Base-by-base conservation (phyloP, 73 alveolate genomes). In the Blepharisma japonicum region DNA sequence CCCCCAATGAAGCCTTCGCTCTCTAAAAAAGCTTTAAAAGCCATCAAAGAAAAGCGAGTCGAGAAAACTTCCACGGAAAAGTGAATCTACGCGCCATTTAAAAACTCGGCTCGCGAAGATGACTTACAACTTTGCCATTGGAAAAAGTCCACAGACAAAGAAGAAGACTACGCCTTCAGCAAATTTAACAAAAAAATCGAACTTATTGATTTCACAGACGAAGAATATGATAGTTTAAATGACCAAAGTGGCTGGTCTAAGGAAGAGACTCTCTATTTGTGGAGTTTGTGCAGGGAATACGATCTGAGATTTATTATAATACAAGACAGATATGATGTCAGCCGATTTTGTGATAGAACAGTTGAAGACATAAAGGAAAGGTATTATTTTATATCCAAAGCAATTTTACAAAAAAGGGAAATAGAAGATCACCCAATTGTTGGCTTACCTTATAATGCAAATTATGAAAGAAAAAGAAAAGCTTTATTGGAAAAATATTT, bases 351-450 rank as follows among this genome's bases (percentile, higher is more conserved):
- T 6, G 89, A 83, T 39, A 80, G 98, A 53, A 86, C 97, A 11
- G 93, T 91, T 0, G 98, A 94, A 78, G 96, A 92, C 56, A 51
- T 94, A 50, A 94, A 94, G 77, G 98, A 91, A 70, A 81, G 97
- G 78, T 94, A 89, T 78, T 94, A 91, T 66, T 72, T 94, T 9
- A 86, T 92, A 11, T 86, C 94, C 6, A 94, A 91, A 71, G 92
- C 85, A 46, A 71, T 86, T 72, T 87, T 92, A 71, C 88, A 84
- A 56, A 55, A 53, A 71, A 80, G 98, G 82, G 90, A 89, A 79
- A 89, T 87, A 78, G 77, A 68, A 48, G 95, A 86, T 9, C 94
- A 94, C 56, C 96, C 97, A 6, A 79, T 92, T 27, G 87, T 94
- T 66, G 91, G 86, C 79, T 85, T 87, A 76, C 97, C 97, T 5